These are phyloP conservation scores for Straminergon stramineum DNA, from an alignment of 225 moss, liverwort and hornwort species.

Conservation along the genomic window DNA sequence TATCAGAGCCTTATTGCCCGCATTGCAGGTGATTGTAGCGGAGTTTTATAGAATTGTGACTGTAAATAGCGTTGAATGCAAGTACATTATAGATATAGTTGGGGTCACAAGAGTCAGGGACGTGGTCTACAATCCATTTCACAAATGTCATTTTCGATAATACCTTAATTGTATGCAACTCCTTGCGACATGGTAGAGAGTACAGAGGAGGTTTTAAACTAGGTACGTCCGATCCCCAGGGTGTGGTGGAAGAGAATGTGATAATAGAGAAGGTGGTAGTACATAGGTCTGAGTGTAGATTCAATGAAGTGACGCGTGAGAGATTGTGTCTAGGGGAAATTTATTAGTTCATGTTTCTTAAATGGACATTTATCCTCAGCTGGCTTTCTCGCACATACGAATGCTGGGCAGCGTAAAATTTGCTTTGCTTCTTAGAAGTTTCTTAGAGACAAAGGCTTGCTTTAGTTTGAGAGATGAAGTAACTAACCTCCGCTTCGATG, in stretches of 20 bases:
- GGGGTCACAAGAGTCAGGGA: no score
- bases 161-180: neutral
- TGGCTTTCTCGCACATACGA: neutral
- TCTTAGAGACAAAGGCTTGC: neutral
- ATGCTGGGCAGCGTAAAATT: neutral
- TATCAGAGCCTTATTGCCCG: neutral
- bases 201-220: neutral
- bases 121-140: neutral
- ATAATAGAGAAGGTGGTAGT: neutral
- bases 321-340: neutral
- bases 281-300: neutral
- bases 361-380: neutral
- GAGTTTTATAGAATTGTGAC: neutral
- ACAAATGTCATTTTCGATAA: neutral
- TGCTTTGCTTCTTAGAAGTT: neutral
- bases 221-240: neutral
- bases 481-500: conserved; percentile 35
- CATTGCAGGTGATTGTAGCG: neutral
- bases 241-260: neutral
- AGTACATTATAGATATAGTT: neutral
- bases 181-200: neutral
- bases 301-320: neutral
- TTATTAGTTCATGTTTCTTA: neutral
- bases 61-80: no score
- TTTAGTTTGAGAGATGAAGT: neutral